phyloP scores from a whole-genome alignment of 192 early-diverging fungal genomes.

The Backusella macrospora region DNA sequence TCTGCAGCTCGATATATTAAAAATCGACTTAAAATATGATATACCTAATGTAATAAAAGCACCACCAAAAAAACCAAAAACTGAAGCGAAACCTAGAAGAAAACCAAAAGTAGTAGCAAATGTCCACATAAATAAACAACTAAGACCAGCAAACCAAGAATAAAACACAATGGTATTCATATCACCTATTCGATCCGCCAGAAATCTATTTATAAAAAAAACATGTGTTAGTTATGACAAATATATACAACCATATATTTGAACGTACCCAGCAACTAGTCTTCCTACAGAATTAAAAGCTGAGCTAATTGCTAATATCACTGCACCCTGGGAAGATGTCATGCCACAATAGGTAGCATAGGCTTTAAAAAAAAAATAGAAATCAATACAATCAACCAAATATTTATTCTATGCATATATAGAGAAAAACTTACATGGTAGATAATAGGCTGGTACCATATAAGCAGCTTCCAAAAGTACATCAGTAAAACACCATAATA shows the following conservation, averaged over 20 bases:
- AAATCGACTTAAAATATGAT: background rate
- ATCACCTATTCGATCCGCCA: constrained; percentile 36
- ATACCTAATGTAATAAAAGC: constrained; percentile 28
- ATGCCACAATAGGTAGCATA: constrained; percentile 28
- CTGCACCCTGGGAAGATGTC: constrained; percentile 30
- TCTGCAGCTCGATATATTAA: background rate
- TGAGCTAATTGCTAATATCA: constrained; percentile 25
- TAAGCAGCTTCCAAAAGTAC: constrained; percentile 32
- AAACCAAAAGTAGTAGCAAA: constrained; percentile 35
- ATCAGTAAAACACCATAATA: constrained; percentile 33
- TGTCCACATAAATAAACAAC: constrained; percentile 33
- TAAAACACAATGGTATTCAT: constrained; percentile 38
- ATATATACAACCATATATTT: background rate
- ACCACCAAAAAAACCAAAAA: constrained; percentile 30
- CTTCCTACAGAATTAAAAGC: constrained; percentile 34
- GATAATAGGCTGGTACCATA: constrained; percentile 34
- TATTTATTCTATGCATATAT: too few species aligned
- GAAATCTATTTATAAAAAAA: background rate
- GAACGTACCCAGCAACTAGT: constrained; percentile 27
- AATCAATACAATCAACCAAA: background rate
- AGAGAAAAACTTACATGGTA: constrained; percentile 28
- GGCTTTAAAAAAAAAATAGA: background rate
- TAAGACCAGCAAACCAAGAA: constrained; percentile 26
- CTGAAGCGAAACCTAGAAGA: constrained; percentile 27
- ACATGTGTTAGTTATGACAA: background rate